Evolutionary conservation across 371 early-diverging fungal species (phyloP).

Genomic region (Actinomortierella wolfii): DNA sequence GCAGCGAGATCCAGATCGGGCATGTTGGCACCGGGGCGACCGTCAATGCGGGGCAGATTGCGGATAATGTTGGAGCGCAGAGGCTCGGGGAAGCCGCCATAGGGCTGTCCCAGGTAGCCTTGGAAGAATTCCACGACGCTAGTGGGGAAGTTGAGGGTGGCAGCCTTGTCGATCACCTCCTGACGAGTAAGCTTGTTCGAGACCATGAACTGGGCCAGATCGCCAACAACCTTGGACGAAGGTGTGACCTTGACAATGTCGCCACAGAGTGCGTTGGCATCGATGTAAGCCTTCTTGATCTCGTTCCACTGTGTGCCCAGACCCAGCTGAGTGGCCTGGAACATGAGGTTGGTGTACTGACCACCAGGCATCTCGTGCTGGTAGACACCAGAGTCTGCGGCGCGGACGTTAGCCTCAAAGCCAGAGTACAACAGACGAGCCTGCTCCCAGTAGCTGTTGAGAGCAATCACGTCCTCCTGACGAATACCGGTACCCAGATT

Average conservation of each 20-base stretch:
- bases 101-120: conserved; percentile 92
- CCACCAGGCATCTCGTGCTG: conserved; percentile 97
- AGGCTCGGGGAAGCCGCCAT: conserved; percentile 94
- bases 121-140: conserved; percentile 96
- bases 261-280: conserved; percentile 91
- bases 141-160: conserved; percentile 86
- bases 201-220: conserved; percentile 97
- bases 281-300: conserved; percentile 89
- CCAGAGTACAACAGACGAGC: conserved; percentile 90
- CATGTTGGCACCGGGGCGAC: conserved; percentile 87
- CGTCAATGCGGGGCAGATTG: conserved; percentile 75
- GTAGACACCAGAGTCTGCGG: conserved; percentile 90
- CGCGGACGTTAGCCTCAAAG: conserved; percentile 90
- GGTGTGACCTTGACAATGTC: conserved; percentile 98
- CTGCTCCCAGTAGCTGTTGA: conserved; percentile 97
- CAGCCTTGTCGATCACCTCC: conserved; percentile 79
- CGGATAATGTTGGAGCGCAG: conserved; percentile 83
- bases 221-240: conserved; percentile 96
- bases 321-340: conserved; percentile 93
- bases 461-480: conserved; percentile 71
- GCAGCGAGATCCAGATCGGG: conserved; percentile 76
- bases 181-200: conserved; percentile 77
- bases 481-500: conserved; percentile 82
- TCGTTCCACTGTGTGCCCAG: conserved; percentile 92
- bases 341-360: conserved; percentile 96